Percentiles rank a stretch among this genome's conserved stretches.
Conservation (phyloP, 495 filamentous ascomycete species). For the Parathielavia hyrcaniae region DNA sequence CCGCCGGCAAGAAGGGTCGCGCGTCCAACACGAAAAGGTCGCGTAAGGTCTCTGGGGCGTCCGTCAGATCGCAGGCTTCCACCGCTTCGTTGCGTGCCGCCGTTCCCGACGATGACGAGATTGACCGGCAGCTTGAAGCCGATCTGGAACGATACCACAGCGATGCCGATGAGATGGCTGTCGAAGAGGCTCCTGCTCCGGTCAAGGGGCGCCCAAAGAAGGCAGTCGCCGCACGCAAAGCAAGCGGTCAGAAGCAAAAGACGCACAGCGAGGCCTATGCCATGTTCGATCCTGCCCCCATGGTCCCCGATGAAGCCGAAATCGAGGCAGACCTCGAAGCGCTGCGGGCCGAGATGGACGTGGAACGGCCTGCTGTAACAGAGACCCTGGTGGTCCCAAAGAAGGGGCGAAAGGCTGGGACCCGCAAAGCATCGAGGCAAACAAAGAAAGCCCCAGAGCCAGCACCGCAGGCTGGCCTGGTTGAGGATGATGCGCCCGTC, state of each 20-base stretch:
- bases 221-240: slow-evolving; percentile 30
- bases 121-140: slow-evolving; percentile 62
- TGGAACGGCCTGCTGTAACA: slow-evolving; percentile 22
- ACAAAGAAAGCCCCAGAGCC: slow-evolving; percentile 41
- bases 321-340: slow-evolving; percentile 41
- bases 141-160: slow-evolving; percentile 56
- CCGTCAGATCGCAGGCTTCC: slow-evolving; percentile 37
- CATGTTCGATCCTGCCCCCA: slow-evolving; percentile 42
- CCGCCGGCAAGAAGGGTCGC: slow-evolving; percentile 30
- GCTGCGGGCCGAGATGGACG: slow-evolving; percentile 42
- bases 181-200: slow-evolving; percentile 28
- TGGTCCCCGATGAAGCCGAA: slow-evolving; percentile 42
- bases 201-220: slow-evolving; percentile 37
- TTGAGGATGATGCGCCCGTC: slow-evolving; percentile 23
- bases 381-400: slow-evolving; percentile 36
- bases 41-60: slow-evolving; percentile 51
- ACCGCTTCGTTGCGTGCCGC: slow-evolving; percentile 35
- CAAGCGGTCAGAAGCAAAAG: slow-evolving; percentile 33
- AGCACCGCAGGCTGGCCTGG: slow-evolving; percentile 13
- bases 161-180: slow-evolving; percentile 47
- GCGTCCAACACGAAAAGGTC: slow-evolving; percentile 36
- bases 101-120: slow-evolving; percentile 55
- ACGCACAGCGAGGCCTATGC: slow-evolving; percentile 30
- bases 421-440: slow-evolving; percentile 42
- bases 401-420: slow-evolving; percentile 41